These are phyloP conservation scores for Fonsecaea multimorphosa DNA, from an alignment of 2,329 filamentous ascomycete species.

Conservation along the genomic window DNA sequence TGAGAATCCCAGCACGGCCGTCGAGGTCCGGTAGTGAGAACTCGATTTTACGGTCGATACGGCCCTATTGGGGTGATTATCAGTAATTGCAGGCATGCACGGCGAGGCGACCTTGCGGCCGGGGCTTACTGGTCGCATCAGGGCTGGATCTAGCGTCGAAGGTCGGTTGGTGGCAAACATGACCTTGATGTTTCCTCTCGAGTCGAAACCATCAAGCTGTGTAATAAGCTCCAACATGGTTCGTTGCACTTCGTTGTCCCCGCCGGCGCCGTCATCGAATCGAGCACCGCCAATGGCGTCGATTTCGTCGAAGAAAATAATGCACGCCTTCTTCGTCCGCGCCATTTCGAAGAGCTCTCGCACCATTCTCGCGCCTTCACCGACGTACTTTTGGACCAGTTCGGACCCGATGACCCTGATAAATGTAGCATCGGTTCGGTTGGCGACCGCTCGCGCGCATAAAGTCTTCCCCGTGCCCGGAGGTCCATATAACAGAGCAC, in stretches of 20 bases:
- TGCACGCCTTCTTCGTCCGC: constrained; percentile 98
- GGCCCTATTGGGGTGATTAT: background rate
- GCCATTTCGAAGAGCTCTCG: constrained; percentile 99
- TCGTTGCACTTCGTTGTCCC: constrained; percentile 96
- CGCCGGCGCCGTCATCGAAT: constrained; percentile 94
- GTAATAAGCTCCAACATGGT: constrained; percentile 99
- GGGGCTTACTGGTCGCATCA: constrained; percentile 88
- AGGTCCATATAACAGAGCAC: constrained; percentile 92
- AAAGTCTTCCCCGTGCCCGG: constrained; percentile 99
- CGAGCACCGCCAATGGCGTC: constrained; percentile 94
- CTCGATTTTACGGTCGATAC: constrained; percentile 96
- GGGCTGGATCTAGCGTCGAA: constrained; percentile 91
- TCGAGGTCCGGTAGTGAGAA: constrained; percentile 97
- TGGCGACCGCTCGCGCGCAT: constrained; percentile 94
- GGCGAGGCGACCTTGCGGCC: background rate
- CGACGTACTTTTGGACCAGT: constrained; percentile 98
- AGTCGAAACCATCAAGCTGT: constrained; percentile 94
- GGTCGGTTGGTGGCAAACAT: constrained; percentile 99
- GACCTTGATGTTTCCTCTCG: constrained; percentile 97
- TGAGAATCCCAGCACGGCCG: constrained; percentile 93
- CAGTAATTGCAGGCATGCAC: background rate
- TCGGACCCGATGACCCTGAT: constrained; percentile 98
- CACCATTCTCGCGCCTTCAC: constrained; percentile 97
- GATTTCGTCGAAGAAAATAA: constrained; percentile 99
- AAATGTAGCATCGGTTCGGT: constrained; percentile 97